Conservation (phyloP, 257 asterid genomes). For the Solanum sejunctum region DNA sequence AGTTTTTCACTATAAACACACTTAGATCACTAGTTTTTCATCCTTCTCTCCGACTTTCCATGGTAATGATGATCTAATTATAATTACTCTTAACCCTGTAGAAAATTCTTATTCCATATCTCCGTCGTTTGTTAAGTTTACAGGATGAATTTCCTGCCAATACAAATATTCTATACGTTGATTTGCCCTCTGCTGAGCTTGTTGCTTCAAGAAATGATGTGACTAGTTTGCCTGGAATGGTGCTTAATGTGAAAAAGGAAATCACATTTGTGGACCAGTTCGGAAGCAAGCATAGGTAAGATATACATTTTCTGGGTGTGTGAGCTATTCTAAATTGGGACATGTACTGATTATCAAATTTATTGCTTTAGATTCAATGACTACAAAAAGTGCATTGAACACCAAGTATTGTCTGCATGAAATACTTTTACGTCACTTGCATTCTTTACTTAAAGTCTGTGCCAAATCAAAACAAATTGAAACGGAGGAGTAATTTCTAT, state of each 20-base stretch:
- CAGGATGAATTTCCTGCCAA: constrained; percentile 92
- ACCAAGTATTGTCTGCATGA: not conserved
- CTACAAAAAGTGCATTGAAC: not conserved
- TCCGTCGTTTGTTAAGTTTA: constrained; percentile 45
- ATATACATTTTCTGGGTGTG: constrained; percentile 8
- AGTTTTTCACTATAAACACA: not conserved
- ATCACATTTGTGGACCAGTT: constrained; percentile 66
- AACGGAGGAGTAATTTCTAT: not conserved
- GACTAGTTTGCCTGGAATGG: constrained; percentile 86
- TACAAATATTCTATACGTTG: constrained; percentile 89
- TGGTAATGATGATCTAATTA: not conserved
- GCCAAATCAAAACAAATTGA: not conserved
- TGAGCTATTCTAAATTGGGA: not conserved
- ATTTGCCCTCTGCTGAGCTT: constrained; percentile 77
- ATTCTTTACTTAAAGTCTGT: not conserved
- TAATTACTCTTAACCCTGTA: constrained; percentile 4
- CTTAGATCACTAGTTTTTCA: not conserved
- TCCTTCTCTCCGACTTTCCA: not conserved
- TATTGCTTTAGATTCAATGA: not conserved
- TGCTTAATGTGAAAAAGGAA: constrained; percentile 80
- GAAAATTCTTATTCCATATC: constrained; percentile 15
- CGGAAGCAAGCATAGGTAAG: constrained; percentile 71
- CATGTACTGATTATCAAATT: not conserved
- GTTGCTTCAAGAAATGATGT: constrained; percentile 62
- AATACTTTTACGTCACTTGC: not conserved